Evolutionary conservation across 2,329 filamentous ascomycete species (phyloP).

Genomic region (Colletotrichum magnum): DNA sequence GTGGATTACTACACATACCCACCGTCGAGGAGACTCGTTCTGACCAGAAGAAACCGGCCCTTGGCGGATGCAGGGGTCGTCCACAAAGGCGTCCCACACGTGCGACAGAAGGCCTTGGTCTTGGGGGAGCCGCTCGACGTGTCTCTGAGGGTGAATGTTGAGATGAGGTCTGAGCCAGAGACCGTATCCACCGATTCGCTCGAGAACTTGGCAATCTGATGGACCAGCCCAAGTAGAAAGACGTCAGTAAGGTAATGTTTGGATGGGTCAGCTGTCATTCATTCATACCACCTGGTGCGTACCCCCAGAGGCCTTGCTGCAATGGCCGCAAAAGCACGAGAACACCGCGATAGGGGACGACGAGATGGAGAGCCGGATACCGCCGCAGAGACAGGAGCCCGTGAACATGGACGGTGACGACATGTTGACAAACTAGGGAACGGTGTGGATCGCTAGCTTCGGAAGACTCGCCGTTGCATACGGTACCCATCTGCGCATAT

Average conservation of each 20-base stretch:
- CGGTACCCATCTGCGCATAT: background rate
- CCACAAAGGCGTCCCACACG: constrained; percentile 47
- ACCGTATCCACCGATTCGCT: constrained; percentile 38
- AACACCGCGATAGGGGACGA: constrained; percentile 34
- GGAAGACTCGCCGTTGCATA: background rate
- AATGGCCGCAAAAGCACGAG: constrained; percentile 42
- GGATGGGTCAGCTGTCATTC: too few relatives aligned
- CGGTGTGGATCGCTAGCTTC: background rate
- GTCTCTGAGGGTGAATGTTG: constrained; percentile 41
- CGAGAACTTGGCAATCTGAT: constrained; percentile 48
- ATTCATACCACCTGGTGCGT: constrained; percentile 37
- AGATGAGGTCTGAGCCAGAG: constrained; percentile 15
- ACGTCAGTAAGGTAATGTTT: too few relatives aligned
- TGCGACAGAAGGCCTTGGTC: constrained; percentile 46
- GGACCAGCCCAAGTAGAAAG: too few relatives aligned
- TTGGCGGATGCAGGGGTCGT: constrained; percentile 46
- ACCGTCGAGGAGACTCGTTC: constrained; percentile 43
- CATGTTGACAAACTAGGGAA: constrained; percentile 16
- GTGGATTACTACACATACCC: constrained; percentile 44
- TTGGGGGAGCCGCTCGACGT: constrained; percentile 46
- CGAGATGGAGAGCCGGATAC: constrained; percentile 27
- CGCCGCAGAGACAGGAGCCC: constrained; percentile 40
- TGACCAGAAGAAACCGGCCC: constrained; percentile 44
- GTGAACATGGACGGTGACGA: constrained; percentile 28
- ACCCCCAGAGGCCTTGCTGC: constrained; percentile 39